Conservation (phyloP, 1,284 basidiomycete genomes). For the Phellopilus nigrolimitatus region DNA sequence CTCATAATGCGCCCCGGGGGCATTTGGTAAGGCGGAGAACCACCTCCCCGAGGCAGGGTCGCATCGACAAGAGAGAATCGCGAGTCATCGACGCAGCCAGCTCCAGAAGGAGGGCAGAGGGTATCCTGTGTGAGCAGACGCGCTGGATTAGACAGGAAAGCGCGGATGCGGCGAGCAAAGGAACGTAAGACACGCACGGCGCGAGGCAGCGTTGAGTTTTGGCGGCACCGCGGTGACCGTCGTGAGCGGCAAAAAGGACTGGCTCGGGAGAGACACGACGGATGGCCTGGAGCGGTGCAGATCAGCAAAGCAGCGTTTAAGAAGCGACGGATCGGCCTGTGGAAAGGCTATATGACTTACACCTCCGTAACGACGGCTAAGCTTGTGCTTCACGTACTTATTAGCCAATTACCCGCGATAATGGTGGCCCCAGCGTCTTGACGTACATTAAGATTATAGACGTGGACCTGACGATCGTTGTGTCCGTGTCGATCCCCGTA, state of each 20-base stretch:
- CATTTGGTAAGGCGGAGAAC: not conserved
- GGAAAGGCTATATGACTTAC: conserved; percentile 5
- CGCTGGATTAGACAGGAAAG: not conserved
- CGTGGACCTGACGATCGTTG: conserved; percentile 14
- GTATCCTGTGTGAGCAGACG: conserved; percentile 8
- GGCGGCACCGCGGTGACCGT: conserved; percentile 16
- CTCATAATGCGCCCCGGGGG: not conserved
- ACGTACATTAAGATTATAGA: conserved; percentile 21
- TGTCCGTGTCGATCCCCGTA: conserved; percentile 1
- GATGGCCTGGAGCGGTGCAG: conserved; percentile 6
- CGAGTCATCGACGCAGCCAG: conserved; percentile 5
- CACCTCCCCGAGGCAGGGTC: too few species aligned
- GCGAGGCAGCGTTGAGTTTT: conserved; percentile 14
- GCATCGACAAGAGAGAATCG: not conserved
- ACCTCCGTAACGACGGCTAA: conserved; percentile 11
- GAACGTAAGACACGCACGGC: conserved; percentile 6
- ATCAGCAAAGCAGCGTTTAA: not conserved
- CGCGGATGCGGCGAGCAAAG: not conserved
- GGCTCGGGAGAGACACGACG: conserved; percentile 3
- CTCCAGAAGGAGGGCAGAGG: conserved; percentile 13
- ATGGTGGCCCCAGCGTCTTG: conserved; percentile 7
- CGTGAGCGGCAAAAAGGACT: conserved; percentile 16
- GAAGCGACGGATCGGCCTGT: not conserved
- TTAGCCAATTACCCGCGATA: conserved; percentile 3
- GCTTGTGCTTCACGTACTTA: conserved; percentile 15